Base-by-base conservation (phyloP, 495 filamentous ascomycete species). In the Lindgomyces ingoldianus region DNA sequence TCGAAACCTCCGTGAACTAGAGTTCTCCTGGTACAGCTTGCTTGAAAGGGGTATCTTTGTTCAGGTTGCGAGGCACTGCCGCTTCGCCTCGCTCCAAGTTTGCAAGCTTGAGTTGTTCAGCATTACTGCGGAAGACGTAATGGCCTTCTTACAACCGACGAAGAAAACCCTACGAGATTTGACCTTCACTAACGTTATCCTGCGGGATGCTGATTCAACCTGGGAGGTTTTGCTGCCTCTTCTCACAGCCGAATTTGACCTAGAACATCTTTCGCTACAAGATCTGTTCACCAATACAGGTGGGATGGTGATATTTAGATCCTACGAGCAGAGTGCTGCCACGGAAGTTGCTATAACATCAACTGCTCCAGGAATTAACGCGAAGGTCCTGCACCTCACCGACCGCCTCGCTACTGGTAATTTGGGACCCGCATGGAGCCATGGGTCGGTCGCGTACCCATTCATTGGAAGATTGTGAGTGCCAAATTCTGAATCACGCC, bases 101-200 rank as follows among this genome's bases (percentile, higher is more conserved):
- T 67, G 64, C 57, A 62, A 42, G 26, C 30, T 67, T 19, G 55
- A 60, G 39, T 50, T 67, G 22, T 62, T 67, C 42, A 49, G 45
- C 14, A 29, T 67, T 21, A 16, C 10, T 29, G 42, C 41, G 16
- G 26, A 46, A 6, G 50, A 56, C 22, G 16, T 67, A 4, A 47
- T 67, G 56, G 9, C 27, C 4, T 62, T 67, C 50, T 42, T 67
- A 2, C 29, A n/a, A 1, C 51, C 42, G 24, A 8, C 62, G 10
- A 21, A 59, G 26, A 47, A n/a, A 3, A 22, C 47, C 33, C 52
- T 67, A 29, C 49, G 51, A 21, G 39, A 12, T 18, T 50, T 67
- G 1, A 29, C 49, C 19, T 30, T 67, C 1, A 53, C 18, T 27
- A 12, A 57, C 36, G 36, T 67, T 11, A 29, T 61, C 10, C 51